A percentile compares a stretch with the other conserved stretches of the same genome.
These are phyloP conservation scores for Arthrobotrys sinensis DNA, from an alignment of 2,329 filamentous ascomycete species.

Conservation along the genomic window DNA sequence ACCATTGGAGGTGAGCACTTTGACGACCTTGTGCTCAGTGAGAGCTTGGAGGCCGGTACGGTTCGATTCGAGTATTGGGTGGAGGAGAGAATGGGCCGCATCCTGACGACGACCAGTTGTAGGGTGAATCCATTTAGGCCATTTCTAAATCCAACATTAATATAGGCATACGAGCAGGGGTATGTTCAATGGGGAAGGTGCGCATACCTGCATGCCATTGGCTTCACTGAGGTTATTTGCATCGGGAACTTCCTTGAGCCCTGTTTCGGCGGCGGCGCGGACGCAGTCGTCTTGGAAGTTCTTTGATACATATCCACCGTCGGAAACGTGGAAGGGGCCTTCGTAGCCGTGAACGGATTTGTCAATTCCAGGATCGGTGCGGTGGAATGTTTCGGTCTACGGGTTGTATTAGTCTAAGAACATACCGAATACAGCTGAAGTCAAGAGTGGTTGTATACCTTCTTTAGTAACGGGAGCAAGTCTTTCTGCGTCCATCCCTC, in stretches of 20 bases:
- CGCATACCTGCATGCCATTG: conserved; percentile 33
- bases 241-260: conserved; percentile 65
- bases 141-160: conserved; percentile 41
- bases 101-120: conserved; percentile 73
- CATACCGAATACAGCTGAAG: too few relatives aligned
- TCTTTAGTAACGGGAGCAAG: conserved; percentile 72
- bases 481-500: conserved; percentile 72
- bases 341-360: conserved; percentile 61
- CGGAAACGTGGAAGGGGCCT: conserved; percentile 68
- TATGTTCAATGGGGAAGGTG: neutral
- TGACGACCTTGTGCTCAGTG: conserved; percentile 73
- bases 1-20: conserved; percentile 72
- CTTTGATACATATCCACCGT: conserved; percentile 69
- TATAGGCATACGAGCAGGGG: neutral
- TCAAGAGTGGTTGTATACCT: conserved; percentile 66
- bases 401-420: neutral
- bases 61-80: conserved; percentile 71
- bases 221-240: conserved; percentile 45
- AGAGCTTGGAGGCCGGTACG: conserved; percentile 75
- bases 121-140: conserved; percentile 64
- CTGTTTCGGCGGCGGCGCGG: conserved; percentile 69
- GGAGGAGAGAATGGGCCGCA: conserved; percentile 73
- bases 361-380: conserved; percentile 42
- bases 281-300: conserved; percentile 71
- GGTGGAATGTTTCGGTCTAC: conserved; percentile 60